Evolutionary conservation across 164 flowering plant genomes (phyloP), one percentile per base, ranked within the genome.

Genomic region (Vitis rotundifolia): DNA sequence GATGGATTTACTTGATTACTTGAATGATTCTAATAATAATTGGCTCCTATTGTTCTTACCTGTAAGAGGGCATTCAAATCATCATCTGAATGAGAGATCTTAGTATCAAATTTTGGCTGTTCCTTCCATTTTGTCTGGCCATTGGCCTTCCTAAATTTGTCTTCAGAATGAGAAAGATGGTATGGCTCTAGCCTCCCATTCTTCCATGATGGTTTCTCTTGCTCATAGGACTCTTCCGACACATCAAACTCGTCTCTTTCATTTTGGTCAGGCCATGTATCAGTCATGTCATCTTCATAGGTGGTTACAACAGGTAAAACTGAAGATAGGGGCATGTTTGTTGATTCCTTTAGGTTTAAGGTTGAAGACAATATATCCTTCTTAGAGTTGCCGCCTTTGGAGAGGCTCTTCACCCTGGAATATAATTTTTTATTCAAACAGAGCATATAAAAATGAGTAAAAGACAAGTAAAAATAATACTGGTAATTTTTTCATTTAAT

Each of bases 351-450:
- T 3, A 83, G 70, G 80, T 87, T 89, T 65, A 78, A 12, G 47
- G 80, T 79, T 68, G 89, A 76, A 11, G 83, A 80, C 9, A 79
- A 57, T 9, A 77, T 67, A 69, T 94, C 98, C 78, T 83, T 94
- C 80, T 84, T 92, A 14, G 89, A 67, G 75, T 74, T 87, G 72
- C 75, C 85, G 18, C 97, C 95, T 73, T 88, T 92, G 18, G 98
- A 94, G 56, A 94, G 89, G 68, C 98, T 91, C 83, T 94, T 94
- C 67, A 92, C 98, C 80, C 98, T 94, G 85, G 5, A 54, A 68
- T 56, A 6, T 49, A 56, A 57, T 47, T n/a, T 57, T 63, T 11
- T 8, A 58, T 70, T 14, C 1, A 52, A 13, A 15, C 6, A 18
- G 10, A 26, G 11, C 2, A 44, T 37, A 31, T 18, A 48, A 37